A percentile compares a stretch with the other conserved stretches of the same genome.
phyloP scores from a whole-genome alignment of 805 yeast species.

The Candida vartiovaarae region DNA sequence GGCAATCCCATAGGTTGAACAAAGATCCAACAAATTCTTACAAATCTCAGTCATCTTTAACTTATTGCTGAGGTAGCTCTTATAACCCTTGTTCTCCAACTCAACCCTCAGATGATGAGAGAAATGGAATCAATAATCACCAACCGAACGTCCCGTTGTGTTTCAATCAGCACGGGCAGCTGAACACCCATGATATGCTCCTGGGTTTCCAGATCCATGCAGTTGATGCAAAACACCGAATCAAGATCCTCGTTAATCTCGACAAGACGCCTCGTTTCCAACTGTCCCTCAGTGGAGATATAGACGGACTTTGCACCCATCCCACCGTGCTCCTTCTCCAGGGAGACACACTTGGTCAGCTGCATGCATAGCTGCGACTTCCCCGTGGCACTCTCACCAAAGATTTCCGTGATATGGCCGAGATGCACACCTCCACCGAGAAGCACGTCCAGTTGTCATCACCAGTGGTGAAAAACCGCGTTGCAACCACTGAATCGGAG shows the following conservation, averaged over 20 bases:
- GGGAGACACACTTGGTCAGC: conserved; percentile 51
- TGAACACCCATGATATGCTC: conserved; percentile 67
- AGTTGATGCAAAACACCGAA: conserved; percentile 47
- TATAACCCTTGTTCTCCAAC: conserved; percentile 25
- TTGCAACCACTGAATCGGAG: conserved; percentile 11
- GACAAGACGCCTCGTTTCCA: conserved; percentile 60
- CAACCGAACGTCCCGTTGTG: conserved; percentile 35
- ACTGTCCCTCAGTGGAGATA: conserved; percentile 69
- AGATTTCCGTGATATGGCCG: conserved; percentile 61
- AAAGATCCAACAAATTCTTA: conserved; percentile 41
- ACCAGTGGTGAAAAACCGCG: conserved; percentile 42
- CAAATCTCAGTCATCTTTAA: conserved; percentile 37
- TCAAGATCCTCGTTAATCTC: conserved; percentile 34
- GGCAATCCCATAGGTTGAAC: conserved; percentile 44
- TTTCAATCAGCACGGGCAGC: conserved; percentile 48
- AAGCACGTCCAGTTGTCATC: conserved; percentile 40
- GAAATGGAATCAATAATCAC: conserved; percentile 78
- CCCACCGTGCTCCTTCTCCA: conserved; percentile 42
- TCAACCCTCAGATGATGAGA: conserved; percentile 73
- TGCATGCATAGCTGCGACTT: conserved; percentile 77
- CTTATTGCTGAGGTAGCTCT: conserved; percentile 28
- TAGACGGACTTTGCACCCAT: conserved; percentile 46
- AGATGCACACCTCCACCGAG: conserved; percentile 52
- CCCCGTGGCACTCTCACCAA: conserved; percentile 82
- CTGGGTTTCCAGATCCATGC: conserved; percentile 64